Base-by-base conservation (phyloP, 129 eudicot species). In the Saussurea involucrata region DNA sequence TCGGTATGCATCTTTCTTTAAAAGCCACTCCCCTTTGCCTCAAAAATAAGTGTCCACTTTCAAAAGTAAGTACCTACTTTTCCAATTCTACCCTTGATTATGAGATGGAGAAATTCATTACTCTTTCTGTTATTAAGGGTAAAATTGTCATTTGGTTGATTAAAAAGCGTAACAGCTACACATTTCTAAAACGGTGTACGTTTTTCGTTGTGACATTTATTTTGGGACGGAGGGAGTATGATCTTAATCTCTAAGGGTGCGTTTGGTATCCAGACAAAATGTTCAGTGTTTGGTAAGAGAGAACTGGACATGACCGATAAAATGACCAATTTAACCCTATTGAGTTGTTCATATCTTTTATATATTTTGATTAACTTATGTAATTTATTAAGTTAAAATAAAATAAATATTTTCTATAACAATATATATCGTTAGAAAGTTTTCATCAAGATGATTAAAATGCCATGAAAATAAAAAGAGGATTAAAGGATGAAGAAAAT, bases 1-100 rank as follows among this genome's bases (percentile, higher is more conserved):
- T 55, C 89, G 98, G 98, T 95, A 95, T 63, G 84, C 25, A 76
- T 66, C 80, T 73, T 61, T 65, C 70, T 70, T 13, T 67, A 27
- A 27, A 67, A 74, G 28, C 8, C 55, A 46, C 18, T 44, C 58
- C 58, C 21, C 21, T 46, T 46, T 21, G 18, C 15, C 21, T 21
- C 58, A 46, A 46, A 46, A 46, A 46, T 46, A 46, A 46, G 6
- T 13, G 20, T 46, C 58, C 58, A 46, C 1, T 13, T 46, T 15
- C 6, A 49, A 4, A 49, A 17, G 5, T 46, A 46, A 46, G 22
- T 17, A n/a, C 60, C 60, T 17, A 53, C 21, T 17, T 53, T 53
- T 5, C 22, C 61, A n/a, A 49, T 53, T 53, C 61, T 53, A n/a
- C 9, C 61, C 61, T 53, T 53, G 0, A 53, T 53, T 53, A 53